Percentiles rank a stretch among this genome's conserved stretches.
phyloP scores from a whole-genome alignment of 345 rosid species.

The Microthlaspi erraticum region DNA sequence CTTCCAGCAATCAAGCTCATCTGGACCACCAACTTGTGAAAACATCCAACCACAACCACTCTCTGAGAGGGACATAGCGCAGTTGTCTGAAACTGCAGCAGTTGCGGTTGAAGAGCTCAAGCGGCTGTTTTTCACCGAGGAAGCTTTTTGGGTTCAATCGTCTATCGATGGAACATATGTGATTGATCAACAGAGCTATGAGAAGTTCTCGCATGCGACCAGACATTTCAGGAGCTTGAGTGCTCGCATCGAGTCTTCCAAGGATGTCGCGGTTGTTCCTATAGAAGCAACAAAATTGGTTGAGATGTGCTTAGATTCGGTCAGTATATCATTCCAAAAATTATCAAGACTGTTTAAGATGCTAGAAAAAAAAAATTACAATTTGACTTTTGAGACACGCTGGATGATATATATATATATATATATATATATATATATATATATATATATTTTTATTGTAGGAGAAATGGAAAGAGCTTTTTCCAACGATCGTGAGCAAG shows the following conservation, averaged over 20 bases:
- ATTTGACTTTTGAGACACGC: not conserved
- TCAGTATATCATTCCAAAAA: conserved; percentile 24
- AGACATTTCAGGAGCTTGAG: conserved; percentile 43
- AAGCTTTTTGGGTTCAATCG: conserved; percentile 63
- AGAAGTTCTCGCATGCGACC: conserved; percentile 43
- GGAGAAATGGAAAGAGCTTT: conserved; percentile 66
- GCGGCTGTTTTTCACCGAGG: conserved; percentile 48
- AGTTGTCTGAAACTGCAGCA: conserved; percentile 52
- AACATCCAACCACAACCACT: conserved; percentile 30
- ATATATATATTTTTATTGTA: conserved; percentile 36
- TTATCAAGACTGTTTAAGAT: not conserved
- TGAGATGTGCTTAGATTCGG: conserved; percentile 60
- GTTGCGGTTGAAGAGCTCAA: conserved; percentile 62
- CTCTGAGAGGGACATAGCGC: conserved; percentile 46
- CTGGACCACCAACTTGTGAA: not conserved
- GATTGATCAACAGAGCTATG: conserved; percentile 51
- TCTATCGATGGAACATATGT: conserved; percentile 43
- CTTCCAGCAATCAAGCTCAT: not conserved
- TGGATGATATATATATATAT: too few relatives aligned
- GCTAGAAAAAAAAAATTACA: not conserved
- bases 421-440: too few relatives aligned
- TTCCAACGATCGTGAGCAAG: conserved; percentile 67
- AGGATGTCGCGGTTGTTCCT: conserved; percentile 48
- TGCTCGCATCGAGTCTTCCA: conserved; percentile 71
- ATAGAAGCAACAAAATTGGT: conserved; percentile 53